Base-by-base conservation (phyloP, 148 eudicot genomes). In the Fagopyrum tataricum region DNA sequence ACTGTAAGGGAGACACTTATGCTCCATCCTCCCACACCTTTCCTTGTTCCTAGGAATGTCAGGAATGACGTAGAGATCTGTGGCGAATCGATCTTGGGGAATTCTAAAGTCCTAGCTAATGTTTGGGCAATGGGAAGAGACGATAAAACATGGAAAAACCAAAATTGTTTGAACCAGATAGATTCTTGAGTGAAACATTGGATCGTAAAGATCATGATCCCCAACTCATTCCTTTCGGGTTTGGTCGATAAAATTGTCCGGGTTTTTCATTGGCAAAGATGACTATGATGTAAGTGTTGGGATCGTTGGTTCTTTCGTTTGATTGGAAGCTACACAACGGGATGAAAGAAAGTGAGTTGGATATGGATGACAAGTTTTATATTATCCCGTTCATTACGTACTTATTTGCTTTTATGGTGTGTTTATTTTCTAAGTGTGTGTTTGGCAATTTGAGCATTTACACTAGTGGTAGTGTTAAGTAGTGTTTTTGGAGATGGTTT, bases 31-130 rank as follows among this genome's bases (percentile, higher is more conserved):
- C 37, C 2, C 37, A 31, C 37, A 3, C 37, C 37, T 31, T 31
- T 31, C 37, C 37, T 1, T 31, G 37, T 31, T 31, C 37, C 37
- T 31, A 31, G 37, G 37, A 31, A 2, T 3, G 37, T 31, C 2
- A 3, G 2, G 37, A 56, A 39, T 7, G 64, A 74, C 13, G 77
- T 73, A 2, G n/a, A 79, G 23, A 24, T 82, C 10, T 23, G 67
- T 0, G 74, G 73, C 11, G 76, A 75, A 26, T 46, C 15, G 7
- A 74, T 82, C 7, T 78, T 82, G 8, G 4, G 4, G n/a, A n/a
- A 51, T 51, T 12, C 53, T 7, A 7, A 49, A 49, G 53, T 49
- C 53, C 12, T 49, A 12, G 53, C 12, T 12, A 49, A 49, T 12
- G 53, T 49, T 49, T 49, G 53, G 53, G 53, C 53, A 49, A 49